Evolutionary conservation across 208 protist species (phyloP), one percentile per base, ranked within the genome.

Genomic region (Crithidia acanthocephali): DNA sequence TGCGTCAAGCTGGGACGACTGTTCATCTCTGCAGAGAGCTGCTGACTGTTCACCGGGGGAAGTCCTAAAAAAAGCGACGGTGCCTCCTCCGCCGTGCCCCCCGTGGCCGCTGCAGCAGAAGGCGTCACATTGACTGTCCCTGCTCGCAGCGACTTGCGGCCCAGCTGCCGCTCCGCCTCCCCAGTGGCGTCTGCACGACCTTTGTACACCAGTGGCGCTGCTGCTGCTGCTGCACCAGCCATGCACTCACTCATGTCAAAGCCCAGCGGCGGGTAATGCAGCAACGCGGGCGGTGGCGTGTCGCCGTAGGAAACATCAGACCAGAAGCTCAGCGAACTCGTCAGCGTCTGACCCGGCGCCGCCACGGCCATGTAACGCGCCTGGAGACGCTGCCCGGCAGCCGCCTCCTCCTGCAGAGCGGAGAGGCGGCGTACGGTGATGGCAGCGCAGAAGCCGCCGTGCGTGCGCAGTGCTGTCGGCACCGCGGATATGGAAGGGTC

Each of bases 281-380:
- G 32, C 37, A 72, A 52, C 8, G 47, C 61, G 2, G 64, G 65
- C 13, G 50, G 59, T 18, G 76, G 56, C 9, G 30, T 25, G 42
- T 86, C 79, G 6, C 78, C 75, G 45, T 70, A 67, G 16, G 64
- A 58, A 1, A 90, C 79, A 35, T 66, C 70, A 0, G 66, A 50
- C 91, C 91, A 95, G 68, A 95, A 95, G 1, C 45, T 57, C 32
- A 93, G 69, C 18, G 84, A 25, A 40, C 70, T 84, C 40, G 77
- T 35, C 57, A 95, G 60, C 13, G 90, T 93, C 76, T 95, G 87
- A 15, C 84, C 86, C 32, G 62, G 51, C n/a, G 87, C 87, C 2
- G 83, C 74, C 1, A 83, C 84, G 0, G 55, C 3, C n/a, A 85
- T 84, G 63, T 88, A 81, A 23, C 80, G 83, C 28, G 52, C 45